A percentile compares a stretch with the other conserved stretches of the same genome.
These are phyloP conservation scores for Fraxinus dipetala DNA, from an alignment of 305 asterid genomes.

Conservation along the genomic window DNA sequence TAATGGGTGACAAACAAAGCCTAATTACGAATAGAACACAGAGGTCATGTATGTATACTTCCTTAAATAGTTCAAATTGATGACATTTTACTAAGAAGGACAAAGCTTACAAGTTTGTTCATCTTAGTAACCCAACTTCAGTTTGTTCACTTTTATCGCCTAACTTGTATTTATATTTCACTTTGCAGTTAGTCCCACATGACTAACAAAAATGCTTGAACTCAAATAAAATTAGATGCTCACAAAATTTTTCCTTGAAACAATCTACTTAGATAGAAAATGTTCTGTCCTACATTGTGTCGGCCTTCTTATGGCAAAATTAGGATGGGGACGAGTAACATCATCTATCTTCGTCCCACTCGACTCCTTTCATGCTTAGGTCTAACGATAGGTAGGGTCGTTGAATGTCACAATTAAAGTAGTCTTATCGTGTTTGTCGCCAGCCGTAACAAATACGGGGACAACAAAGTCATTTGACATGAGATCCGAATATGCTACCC, in stretches of 20 bases:
- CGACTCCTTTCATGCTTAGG: neutral
- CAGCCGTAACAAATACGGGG: neutral
- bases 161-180: neutral
- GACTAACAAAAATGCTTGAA: neutral
- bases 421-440: neutral
- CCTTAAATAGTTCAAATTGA: neutral
- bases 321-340: neutral
- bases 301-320: neutral
- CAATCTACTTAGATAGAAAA: neutral
- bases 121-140: slow-evolving; percentile 26
- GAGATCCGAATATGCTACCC: neutral
- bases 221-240: neutral
- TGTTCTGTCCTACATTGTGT: neutral
- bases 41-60: neutral
- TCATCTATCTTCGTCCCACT: neutral
- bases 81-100: neutral
- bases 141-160: slow-evolving; percentile 1
- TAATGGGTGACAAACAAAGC: too few species aligned
- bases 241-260: neutral
- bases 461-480: neutral
- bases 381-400: neutral
- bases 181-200: neutral
- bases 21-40: neutral
- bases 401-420: neutral
- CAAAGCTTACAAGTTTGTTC: neutral